phyloP scores from a whole-genome alignment of 1,284 basidiomycete genomes.

The Apiotrichum domesticum region DNA sequence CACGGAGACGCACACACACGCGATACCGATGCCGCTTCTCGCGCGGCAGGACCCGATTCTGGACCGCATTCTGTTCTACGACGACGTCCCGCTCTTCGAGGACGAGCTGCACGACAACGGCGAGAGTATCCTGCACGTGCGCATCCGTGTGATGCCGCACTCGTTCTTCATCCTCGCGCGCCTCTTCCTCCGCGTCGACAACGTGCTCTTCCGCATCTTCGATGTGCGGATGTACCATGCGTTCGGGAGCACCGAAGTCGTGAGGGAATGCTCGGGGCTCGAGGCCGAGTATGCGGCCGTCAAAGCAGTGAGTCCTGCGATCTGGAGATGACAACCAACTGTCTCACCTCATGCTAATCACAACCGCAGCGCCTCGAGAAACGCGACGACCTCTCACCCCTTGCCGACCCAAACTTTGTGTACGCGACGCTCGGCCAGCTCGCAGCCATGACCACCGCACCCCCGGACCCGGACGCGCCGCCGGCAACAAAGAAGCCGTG shows the following conservation, averaged over 20 bases:
- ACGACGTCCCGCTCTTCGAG: slow-evolving; percentile 84
- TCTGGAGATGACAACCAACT: no score
- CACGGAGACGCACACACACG: slow-evolving; percentile 55
- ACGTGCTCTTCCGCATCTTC: slow-evolving; percentile 83
- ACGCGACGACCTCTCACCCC: slow-evolving; percentile 75
- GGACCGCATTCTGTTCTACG: slow-evolving; percentile 74
- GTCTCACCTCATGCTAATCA: neutral
- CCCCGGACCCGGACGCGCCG: neutral
- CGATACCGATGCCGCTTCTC: slow-evolving; percentile 73
- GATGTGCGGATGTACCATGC: slow-evolving; percentile 89
- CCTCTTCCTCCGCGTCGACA: slow-evolving; percentile 91
- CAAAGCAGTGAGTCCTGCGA: slow-evolving; percentile 56
- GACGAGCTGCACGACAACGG: slow-evolving; percentile 95
- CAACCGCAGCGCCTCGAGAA: slow-evolving; percentile 55
- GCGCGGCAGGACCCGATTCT: slow-evolving; percentile 71
- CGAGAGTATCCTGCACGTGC: slow-evolving; percentile 68
- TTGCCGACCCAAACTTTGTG: slow-evolving; percentile 85
- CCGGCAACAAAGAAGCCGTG: slow-evolving; percentile 56
- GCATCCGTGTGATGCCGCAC: slow-evolving; percentile 95
- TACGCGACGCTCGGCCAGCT: slow-evolving; percentile 65
- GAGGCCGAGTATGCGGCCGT: slow-evolving; percentile 81
- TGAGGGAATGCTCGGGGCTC: slow-evolving; percentile 81
- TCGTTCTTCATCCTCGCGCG: slow-evolving; percentile 86
- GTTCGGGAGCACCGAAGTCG: slow-evolving; percentile 56
- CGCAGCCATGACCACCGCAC: slow-evolving; percentile 47